phyloP scores from a whole-genome alignment of 495 filamentous ascomycete species.

The Daldinia caldariorum region DNA sequence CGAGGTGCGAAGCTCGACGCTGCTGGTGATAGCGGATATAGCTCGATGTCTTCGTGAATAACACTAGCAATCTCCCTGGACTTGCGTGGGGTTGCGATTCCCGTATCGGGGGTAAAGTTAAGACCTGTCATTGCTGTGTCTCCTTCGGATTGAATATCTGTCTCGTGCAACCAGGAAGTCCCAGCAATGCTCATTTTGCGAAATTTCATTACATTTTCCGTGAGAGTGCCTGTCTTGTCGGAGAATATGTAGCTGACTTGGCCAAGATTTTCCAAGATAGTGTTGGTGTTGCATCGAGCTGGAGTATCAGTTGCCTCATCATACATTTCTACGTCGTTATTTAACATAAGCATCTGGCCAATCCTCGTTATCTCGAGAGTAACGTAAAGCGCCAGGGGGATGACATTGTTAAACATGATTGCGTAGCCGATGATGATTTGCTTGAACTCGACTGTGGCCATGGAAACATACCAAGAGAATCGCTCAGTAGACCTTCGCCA shows the following conservation, averaged over 20 bases:
- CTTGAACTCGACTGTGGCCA: constrained; percentile 75
- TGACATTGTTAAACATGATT: constrained; percentile 92
- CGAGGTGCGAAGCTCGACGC: constrained; percentile 25
- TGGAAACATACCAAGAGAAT: constrained; percentile 75
- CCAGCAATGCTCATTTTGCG: constrained; percentile 89
- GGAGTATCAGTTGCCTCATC: constrained; percentile 83
- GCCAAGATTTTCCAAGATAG: constrained; percentile 90
- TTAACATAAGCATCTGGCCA: constrained; percentile 78
- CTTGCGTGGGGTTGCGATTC: constrained; percentile 28
- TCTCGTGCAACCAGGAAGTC: constrained; percentile 83
- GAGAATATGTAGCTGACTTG: constrained; percentile 94
- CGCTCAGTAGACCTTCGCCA: constrained; percentile 73
- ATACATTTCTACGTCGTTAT: constrained; percentile 89
- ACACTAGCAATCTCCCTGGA: constrained; percentile 38
- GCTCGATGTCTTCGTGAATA: constrained; percentile 47
- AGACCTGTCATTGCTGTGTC: constrained; percentile 12
- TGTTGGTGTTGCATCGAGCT: constrained; percentile 86
- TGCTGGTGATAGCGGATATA: constrained; percentile 41
- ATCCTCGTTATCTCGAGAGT: constrained; percentile 91
- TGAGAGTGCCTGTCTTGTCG: constrained; percentile 93
- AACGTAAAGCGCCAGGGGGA: constrained; percentile 88
- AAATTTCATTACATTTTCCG: constrained; percentile 92
- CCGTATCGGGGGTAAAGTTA: constrained; percentile 4
- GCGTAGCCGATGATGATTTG: constrained; percentile 87
- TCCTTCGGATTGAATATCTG: constrained; percentile 67